phyloP scores from a whole-genome alignment of 495 filamentous ascomycete species.

The Penicillium steckii region DNA sequence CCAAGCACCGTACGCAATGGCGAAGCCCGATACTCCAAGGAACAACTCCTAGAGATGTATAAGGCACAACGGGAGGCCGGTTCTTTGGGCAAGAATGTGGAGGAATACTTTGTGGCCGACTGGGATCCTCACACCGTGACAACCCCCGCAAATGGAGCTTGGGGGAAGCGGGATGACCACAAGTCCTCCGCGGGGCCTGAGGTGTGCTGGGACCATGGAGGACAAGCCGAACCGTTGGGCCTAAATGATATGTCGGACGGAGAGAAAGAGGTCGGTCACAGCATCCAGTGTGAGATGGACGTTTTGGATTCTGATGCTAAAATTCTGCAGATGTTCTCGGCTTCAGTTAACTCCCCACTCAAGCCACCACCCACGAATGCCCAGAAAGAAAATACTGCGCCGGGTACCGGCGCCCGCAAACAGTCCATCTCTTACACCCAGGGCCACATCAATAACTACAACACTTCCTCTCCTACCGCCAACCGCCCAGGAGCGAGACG shows the following conservation, averaged over 20 bases:
- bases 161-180: slow-evolving; percentile 74
- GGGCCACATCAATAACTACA: slow-evolving; percentile 43
- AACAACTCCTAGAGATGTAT: slow-evolving; percentile 77
- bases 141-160: slow-evolving; percentile 60
- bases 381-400: slow-evolving; percentile 66
- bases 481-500: slow-evolving; percentile 71
- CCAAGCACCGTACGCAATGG: slow-evolving; percentile 54
- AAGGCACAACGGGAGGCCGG: slow-evolving; percentile 57
- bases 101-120: slow-evolving; percentile 68
- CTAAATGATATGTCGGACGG: slow-evolving; percentile 75
- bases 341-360: slow-evolving; percentile 87
- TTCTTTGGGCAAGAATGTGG: slow-evolving; percentile 58
- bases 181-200: slow-evolving; percentile 69
- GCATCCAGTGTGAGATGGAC: slow-evolving; percentile 17
- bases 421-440: slow-evolving; percentile 67
- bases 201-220: slow-evolving; percentile 85
- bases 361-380: slow-evolving; percentile 75
- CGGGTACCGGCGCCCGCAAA: slow-evolving; percentile 65
- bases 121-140: slow-evolving; percentile 74
- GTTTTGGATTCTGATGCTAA: slow-evolving; percentile 11
- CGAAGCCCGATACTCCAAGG: slow-evolving; percentile 74
- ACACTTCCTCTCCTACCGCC: slow-evolving; percentile 57
- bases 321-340: slow-evolving; percentile 63
- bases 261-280: slow-evolving; percentile 68
- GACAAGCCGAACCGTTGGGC: slow-evolving; percentile 68